Evolutionary conservation across 2,329 filamentous ascomycete genomes (phyloP).

Genomic region (Juglanconis sp.): DNA sequence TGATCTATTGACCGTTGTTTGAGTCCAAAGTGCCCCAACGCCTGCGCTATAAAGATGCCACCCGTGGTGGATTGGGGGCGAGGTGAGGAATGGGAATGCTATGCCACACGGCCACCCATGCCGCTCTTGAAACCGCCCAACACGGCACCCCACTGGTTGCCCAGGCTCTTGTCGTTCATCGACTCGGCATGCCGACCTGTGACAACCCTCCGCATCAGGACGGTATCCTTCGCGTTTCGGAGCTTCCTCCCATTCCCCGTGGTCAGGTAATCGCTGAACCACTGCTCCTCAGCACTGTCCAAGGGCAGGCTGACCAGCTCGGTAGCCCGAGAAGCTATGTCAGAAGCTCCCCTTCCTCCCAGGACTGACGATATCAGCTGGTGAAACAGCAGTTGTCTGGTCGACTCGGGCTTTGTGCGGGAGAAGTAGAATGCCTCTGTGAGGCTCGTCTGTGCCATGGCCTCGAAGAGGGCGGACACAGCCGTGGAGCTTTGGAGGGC

Average conservation of each 20-base stretch:
- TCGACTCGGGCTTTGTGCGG: slow-evolving; percentile 58
- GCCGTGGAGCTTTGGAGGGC: slow-evolving; percentile 63
- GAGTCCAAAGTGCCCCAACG: background rate
- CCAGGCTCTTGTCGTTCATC: slow-evolving; percentile 39
- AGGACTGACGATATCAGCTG: slow-evolving; percentile 61
- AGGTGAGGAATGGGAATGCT: background rate
- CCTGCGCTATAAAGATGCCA: background rate
- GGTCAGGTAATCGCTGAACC: slow-evolving; percentile 69
- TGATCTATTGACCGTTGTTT: background rate
- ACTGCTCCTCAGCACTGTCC: slow-evolving; percentile 65
- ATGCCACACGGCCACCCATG: slow-evolving; percentile 28
- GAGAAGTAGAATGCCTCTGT: slow-evolving; percentile 73
- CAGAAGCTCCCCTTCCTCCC: slow-evolving; percentile 34
- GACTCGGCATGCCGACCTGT: slow-evolving; percentile 56
- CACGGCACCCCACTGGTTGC: slow-evolving; percentile 47
- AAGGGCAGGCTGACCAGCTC: slow-evolving; percentile 74
- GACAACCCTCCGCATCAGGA: slow-evolving; percentile 70
- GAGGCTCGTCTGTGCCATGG: slow-evolving; percentile 64
- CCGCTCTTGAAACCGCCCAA: slow-evolving; percentile 51
- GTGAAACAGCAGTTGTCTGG: slow-evolving; percentile 64
- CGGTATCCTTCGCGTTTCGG: slow-evolving; percentile 66
- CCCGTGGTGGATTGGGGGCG: background rate
- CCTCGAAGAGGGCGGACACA: slow-evolving; percentile 65
- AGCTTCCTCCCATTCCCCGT: slow-evolving; percentile 62
- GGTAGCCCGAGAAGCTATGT: slow-evolving; percentile 53